Conservation (phyloP, 1,139 yeast genomes). For the Eremothecium cymbalariae region DNA sequence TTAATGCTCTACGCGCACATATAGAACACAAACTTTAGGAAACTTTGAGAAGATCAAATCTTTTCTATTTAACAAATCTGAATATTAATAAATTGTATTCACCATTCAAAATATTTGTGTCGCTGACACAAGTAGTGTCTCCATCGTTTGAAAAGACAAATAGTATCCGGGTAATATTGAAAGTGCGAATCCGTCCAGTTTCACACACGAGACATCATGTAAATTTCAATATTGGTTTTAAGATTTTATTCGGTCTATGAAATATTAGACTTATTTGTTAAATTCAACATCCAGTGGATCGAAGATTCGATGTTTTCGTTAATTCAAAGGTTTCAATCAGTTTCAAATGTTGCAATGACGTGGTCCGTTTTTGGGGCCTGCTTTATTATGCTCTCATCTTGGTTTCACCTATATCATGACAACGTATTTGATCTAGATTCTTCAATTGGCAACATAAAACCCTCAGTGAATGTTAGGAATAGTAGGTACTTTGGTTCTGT, state of each 20-base stretch:
- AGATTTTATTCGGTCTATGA: too few species aligned
- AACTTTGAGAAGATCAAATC: too few species aligned
- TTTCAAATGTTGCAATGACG: conserved; percentile 50
- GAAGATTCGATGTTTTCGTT: conserved; percentile 36
- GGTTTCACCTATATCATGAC: conserved; percentile 40
- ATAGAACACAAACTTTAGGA: too few species aligned
- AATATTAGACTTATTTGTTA: too few species aligned
- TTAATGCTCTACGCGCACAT: too few species aligned
- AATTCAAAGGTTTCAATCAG: conserved; percentile 43
- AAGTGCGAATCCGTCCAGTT: too few species aligned
- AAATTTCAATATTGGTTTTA: too few species aligned
- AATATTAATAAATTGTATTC: too few species aligned
- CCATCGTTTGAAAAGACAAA: not conserved
- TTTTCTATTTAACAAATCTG: too few species aligned
- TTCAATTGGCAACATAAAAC: conserved; percentile 36
- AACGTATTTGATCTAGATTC: conserved; percentile 42
- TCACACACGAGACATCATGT: too few species aligned
- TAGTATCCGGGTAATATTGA: too few species aligned
- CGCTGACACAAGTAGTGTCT: conserved; percentile 5
- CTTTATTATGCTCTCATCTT: conserved; percentile 41
- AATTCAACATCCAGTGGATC: too few species aligned
- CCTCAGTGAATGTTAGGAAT: conserved; percentile 42
- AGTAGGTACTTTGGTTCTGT: conserved; percentile 70
- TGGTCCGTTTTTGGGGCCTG: conserved; percentile 42
- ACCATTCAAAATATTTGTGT: conserved; percentile 1